Evolutionary conservation across 1,284 basidiomycete species (phyloP), one percentile per base, ranked within the genome.

Genomic region (Phellopilus nigrolimitatus): DNA sequence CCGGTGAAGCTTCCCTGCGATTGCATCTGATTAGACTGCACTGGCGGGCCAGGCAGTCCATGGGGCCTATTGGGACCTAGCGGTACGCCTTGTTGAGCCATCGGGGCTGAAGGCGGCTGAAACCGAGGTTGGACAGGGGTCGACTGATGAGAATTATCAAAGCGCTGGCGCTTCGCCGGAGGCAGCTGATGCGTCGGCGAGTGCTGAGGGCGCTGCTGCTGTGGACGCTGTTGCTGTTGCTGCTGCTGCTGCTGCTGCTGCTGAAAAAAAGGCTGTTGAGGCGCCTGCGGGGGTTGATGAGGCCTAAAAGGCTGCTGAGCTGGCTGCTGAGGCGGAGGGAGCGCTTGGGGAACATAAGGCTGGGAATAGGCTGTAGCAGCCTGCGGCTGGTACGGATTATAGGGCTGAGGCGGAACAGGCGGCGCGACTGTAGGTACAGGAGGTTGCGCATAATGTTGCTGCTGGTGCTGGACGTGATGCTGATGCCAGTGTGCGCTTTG

Each of bases 91-190:
- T 55, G 57, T 25, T 49, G 59, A 22, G 47, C 47, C 8, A 47
- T 50, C 24, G 64, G 63, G 15, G 66, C 63, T 4, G 63, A 63
- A 15, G 76, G 76, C 15, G 74, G 65, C 44, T 74, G 74, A 53
- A 71, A 72, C 49, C 71, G 76, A 13, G 66, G 66, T 19, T 60
- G 70, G 40, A 60, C 64, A 24, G 64, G 67, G 69, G 45, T 69
- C 61, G 60, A 73, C 51, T 71, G 69, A 55, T 69, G 79, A 0
- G 87, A 84, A 4, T 82, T 83, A 62, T 93, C 91, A 61, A 91
- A 91, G 15, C 90, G 78, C 56, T 84, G 90, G 47, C 91, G 75
- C 66, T 95, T 94, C 2, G 86, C 86, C 1, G 88, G 87, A 12
- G 85, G 85, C 6, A 83, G 71, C 59, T 87, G 82, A 57, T 86